Evolutionary conservation across 202 grass and related monocot genomes (phyloP).

Genomic region (Thinopyrum obtusiflorum): DNA sequence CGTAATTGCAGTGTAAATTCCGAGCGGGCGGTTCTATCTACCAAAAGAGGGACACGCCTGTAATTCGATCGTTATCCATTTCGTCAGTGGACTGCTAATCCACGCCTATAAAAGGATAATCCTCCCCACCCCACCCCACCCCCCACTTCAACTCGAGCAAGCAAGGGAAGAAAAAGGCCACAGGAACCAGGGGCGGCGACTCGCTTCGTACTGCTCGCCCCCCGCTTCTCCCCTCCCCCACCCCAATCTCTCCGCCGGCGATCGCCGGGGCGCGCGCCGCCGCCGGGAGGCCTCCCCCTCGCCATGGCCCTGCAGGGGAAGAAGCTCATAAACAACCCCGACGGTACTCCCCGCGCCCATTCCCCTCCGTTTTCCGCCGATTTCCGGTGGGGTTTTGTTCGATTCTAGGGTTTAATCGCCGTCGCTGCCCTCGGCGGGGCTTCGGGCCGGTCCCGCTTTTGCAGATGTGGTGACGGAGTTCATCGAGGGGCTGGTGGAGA

Average conservation of each 20-base stretch:
- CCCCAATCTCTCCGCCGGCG: slow-evolving; percentile 36
- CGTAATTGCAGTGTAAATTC: background rate
- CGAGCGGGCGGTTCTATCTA: background rate
- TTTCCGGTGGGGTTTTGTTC: background rate
- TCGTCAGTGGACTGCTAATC: slow-evolving; percentile 32
- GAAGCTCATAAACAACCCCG: slow-evolving; percentile 90
- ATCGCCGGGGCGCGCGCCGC: slow-evolving; percentile 18
- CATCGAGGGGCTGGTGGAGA: slow-evolving; percentile 97
- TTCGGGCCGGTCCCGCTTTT: slow-evolving; percentile 14
- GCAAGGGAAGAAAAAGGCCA: slow-evolving; percentile 38
- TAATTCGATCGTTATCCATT: slow-evolving; percentile 33
- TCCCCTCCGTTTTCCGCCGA: slow-evolving; percentile 27
- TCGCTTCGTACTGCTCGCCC: slow-evolving; percentile 28
- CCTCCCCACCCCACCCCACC: background rate
- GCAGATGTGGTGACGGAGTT: slow-evolving; percentile 96
- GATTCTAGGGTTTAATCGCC: slow-evolving; percentile 42
- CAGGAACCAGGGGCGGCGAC: slow-evolving; percentile 18
- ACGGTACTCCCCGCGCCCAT: slow-evolving; percentile 57
- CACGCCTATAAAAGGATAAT: slow-evolving; percentile 61
- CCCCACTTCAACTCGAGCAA: background rate
- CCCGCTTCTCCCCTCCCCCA: background rate
- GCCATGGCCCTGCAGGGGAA: slow-evolving; percentile 86
- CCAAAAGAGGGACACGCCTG: slow-evolving; percentile 12
- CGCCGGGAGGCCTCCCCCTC: background rate
- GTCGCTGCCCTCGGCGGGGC: background rate